Evolutionary conservation across 2,329 filamentous ascomycete species (phyloP).

Genomic region (Cryphonectria radicalis): DNA sequence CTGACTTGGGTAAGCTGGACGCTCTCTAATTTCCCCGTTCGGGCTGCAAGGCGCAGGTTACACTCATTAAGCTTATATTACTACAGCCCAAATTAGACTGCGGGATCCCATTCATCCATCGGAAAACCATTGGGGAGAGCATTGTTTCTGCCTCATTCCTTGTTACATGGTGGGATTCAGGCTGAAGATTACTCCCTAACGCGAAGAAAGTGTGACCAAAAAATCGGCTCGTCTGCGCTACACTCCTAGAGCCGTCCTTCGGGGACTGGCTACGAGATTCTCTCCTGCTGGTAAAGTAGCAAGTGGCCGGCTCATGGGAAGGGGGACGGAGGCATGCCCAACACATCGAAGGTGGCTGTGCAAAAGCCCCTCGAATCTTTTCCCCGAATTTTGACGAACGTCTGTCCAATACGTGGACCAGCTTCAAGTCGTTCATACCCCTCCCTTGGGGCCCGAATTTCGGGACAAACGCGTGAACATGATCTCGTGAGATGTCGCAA

Average conservation of each 20-base stretch:
- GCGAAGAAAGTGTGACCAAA: neutral
- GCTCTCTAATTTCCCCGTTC: neutral
- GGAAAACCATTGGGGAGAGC: neutral
- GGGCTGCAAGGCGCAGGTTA: neutral
- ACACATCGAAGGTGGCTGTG: neutral
- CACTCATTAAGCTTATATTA: neutral
- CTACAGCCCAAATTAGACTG: neutral
- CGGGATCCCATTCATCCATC: neutral
- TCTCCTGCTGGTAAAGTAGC: neutral
- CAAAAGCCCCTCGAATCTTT: neutral
- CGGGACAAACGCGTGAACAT: constrained; percentile 10
- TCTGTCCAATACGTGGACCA: neutral
- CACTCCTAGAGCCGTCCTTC: neutral
- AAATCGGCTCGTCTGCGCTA: neutral
- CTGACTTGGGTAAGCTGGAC: neutral
- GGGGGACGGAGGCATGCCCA: neutral
- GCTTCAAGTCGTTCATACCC: neutral
- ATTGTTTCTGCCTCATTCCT: neutral
- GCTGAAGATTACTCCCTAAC: neutral
- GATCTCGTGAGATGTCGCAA: constrained; percentile 1
- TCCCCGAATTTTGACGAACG: neutral
- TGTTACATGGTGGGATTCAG: neutral
- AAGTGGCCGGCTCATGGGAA: neutral
- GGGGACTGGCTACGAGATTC: neutral
- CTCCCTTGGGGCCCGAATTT: neutral